Conservation (phyloP, 2,329 filamentous ascomycete genomes). For the Lecanoromycetidae sp. region DNA sequence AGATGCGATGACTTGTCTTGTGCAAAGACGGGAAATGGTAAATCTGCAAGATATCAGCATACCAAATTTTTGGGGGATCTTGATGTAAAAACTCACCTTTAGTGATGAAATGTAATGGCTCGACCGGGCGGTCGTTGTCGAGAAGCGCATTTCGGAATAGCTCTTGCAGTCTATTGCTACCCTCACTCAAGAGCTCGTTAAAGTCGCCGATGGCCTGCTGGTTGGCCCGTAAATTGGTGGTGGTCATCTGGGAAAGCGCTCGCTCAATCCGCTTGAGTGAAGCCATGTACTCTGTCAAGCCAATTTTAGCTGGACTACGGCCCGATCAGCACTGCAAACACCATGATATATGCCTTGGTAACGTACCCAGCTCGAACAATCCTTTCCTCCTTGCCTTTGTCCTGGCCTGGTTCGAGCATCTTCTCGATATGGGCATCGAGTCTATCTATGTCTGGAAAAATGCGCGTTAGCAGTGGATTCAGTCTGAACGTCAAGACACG, state of each 20-base stretch:
- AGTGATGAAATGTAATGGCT: constrained; percentile 84
- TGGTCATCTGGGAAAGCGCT: constrained; percentile 70
- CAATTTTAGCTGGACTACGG: constrained; percentile 58
- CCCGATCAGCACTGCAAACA: constrained; percentile 12
- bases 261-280: constrained; percentile 82
- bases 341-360: not conserved
- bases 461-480: not conserved
- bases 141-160: constrained; percentile 68
- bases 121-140: constrained; percentile 68
- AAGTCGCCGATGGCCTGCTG: constrained; percentile 78
- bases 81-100: constrained; percentile 48
- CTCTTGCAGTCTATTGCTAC: constrained; percentile 70
- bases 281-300: constrained; percentile 71
- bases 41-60: constrained; percentile 30
- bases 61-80: constrained; percentile 13
- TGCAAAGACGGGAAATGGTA: constrained; percentile 67
- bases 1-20: constrained; percentile 65
- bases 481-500: too few relatives aligned
- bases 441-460: constrained; percentile 60
- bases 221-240: constrained; percentile 84
- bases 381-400: constrained; percentile 80
- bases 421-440: constrained; percentile 79
- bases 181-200: constrained; percentile 61
- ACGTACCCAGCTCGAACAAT: constrained; percentile 68
- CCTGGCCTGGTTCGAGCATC: constrained; percentile 80